Percentiles rank a stretch among this genome's conserved stretches.
phyloP scores from a whole-genome alignment of 306 rosid genomes.

The Ormosia semicastrata region DNA sequence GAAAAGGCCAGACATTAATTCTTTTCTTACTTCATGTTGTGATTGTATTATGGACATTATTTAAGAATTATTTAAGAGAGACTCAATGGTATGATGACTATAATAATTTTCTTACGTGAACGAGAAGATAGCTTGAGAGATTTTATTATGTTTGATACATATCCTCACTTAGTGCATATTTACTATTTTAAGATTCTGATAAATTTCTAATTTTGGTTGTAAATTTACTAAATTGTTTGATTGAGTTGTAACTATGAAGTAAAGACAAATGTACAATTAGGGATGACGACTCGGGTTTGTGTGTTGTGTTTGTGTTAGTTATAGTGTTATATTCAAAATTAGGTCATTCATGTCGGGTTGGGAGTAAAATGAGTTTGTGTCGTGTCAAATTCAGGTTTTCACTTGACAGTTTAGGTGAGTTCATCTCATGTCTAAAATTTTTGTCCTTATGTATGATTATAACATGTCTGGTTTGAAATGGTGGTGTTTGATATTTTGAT shows the following conservation, averaged over 20 bases:
- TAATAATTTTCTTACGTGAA: neutral
- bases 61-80: neutral
- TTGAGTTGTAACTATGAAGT: neutral
- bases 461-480: neutral
- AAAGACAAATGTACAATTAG: neutral
- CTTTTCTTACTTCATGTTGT: neutral
- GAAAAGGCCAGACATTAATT: neutral
- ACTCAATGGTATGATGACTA: neutral
- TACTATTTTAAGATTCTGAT: neutral
- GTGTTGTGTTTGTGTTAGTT: neutral
- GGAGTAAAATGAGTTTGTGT: neutral
- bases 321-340: neutral
- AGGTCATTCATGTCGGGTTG: neutral
- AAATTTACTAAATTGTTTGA: slow-evolving; percentile 4
- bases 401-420: neutral
- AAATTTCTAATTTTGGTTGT: neutral
- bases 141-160: slow-evolving; percentile 14
- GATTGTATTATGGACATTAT: neutral
- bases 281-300: neutral
- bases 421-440: neutral
- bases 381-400: neutral
- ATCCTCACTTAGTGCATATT: neutral
- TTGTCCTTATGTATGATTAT: neutral
- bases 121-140: neutral
- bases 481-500: neutral